Evolutionary conservation across 306 rosid species (phyloP), one percentile per base, ranked within the genome.

Genomic region (Prunus campanulata): DNA sequence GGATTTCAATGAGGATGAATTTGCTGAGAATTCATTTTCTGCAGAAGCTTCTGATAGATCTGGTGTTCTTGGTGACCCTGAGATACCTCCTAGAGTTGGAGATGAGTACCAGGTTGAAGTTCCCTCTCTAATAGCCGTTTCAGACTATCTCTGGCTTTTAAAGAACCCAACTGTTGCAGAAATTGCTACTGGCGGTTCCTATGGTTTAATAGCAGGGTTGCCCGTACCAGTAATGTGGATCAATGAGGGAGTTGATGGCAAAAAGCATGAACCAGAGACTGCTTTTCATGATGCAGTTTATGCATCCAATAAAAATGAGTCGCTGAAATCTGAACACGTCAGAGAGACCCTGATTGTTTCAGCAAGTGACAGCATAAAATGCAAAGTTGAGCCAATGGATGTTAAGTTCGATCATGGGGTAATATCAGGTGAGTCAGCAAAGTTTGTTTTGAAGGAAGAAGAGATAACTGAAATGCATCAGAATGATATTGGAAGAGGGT

Each of bases 71-170:
- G 87, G 90, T 50, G 96, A 90, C 35, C 89, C 92, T 0, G 93
- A 89, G 35, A 75, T 83, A 78, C 83, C 71, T 82, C 97, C 95
- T 80, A 81, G 96, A 71, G 91, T 90, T 62, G 98, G 97, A 66
- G 80, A 84, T 54, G 80, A 89, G 65, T 88, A 80, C 84, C 98
- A 95, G 77, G 95, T 80, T 75, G 89, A 89, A 75, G 74, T 90
- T 74, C 91, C 96, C 18, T 71, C 76, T 61, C 80, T 84, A 57
- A 65, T 84, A n/a, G 66, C 88, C 77, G 74, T 77, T 48, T 76
- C 82, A 73, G 87, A 89, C 11, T 81, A 85, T 82, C 27, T 67
- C 63, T 55, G 60, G 77, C 74, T 72, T 55, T 79, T 68, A 74
- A 83, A 73, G 75, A 85, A 75, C 57, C 60, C 66, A 35, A 14